Conservation (phyloP, 768 basidiomycete genomes). For the Neoboletus magnificus region DNA sequence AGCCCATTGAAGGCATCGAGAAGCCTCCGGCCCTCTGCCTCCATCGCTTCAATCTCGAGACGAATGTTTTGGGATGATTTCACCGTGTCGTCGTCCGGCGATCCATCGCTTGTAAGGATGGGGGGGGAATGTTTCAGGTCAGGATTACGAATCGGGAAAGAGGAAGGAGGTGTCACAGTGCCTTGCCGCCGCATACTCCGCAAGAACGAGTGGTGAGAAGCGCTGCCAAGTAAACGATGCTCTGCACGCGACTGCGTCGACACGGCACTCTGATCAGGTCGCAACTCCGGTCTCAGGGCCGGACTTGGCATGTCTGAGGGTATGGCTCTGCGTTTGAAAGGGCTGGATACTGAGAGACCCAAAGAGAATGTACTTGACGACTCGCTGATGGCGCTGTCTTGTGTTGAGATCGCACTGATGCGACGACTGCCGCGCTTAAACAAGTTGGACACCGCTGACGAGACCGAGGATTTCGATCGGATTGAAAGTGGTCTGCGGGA, state of each 20-base stretch:
- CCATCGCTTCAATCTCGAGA: constrained; percentile 62
- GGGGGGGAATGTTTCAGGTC: constrained; percentile 38
- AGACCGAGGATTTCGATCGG: constrained; percentile 49
- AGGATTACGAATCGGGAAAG: constrained; percentile 37
- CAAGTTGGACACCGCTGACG: constrained; percentile 49
- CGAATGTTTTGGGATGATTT: constrained; percentile 62
- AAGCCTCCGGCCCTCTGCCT: constrained; percentile 65
- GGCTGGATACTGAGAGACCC: constrained; percentile 28
- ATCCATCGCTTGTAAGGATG: constrained; percentile 33
- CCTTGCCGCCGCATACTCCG: constrained; percentile 45
- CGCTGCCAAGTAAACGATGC: constrained; percentile 16
- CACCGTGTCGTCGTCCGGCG: constrained; percentile 52
- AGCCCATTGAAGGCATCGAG: constrained; percentile 80
- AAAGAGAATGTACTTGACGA: constrained; percentile 41
- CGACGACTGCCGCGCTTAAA: constrained; percentile 45
- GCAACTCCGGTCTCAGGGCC: constrained; percentile 31
- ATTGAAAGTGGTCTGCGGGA: constrained; percentile 49
- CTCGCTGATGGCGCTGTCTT: constrained; percentile 40
- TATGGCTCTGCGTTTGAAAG: constrained; percentile 44
- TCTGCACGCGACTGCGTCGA: constrained; percentile 43
- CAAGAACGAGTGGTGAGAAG: constrained; percentile 41
- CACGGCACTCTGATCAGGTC: constrained; percentile 38
- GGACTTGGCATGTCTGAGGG: constrained; percentile 37
- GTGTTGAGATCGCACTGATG: constrained; percentile 36
- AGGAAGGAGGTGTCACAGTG: constrained; percentile 51